These are phyloP conservation scores for Dittrichia graveolens DNA, from an alignment of 129 eudicot species.

Conservation along the genomic window DNA sequence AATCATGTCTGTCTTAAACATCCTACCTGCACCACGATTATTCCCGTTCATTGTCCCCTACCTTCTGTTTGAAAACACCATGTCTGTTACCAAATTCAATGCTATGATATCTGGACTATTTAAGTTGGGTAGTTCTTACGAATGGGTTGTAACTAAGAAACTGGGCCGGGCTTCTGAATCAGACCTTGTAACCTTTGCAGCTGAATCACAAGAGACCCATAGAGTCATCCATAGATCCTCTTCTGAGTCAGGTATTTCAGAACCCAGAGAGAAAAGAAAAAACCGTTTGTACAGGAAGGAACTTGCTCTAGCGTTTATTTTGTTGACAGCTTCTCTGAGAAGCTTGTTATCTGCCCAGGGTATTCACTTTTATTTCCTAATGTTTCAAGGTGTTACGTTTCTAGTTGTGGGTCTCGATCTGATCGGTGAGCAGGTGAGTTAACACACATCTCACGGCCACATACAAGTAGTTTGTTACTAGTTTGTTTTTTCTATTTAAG, in stretches of 20 bases:
- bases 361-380: conserved; percentile 75
- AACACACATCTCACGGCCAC: background rate
- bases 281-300: conserved; percentile 79
- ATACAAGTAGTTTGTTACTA: background rate
- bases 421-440: conserved; percentile 85
- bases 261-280: conserved; percentile 43
- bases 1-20: conserved; percentile 66
- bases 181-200: conserved; percentile 52
- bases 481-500: background rate
- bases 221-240: conserved; percentile 41
- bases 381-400: conserved; percentile 85
- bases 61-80: conserved; percentile 79
- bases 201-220: conserved; percentile 47
- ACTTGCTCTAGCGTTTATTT: conserved; percentile 72
- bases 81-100: conserved; percentile 89
- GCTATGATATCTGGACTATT: conserved; percentile 91
- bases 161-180: conserved; percentile 81
- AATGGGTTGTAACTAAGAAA: conserved; percentile 87
- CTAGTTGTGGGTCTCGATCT: conserved; percentile 81
- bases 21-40: conserved; percentile 77
- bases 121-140: conserved; percentile 65
- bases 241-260: conserved; percentile 68
- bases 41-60: conserved; percentile 86
- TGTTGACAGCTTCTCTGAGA: conserved; percentile 74
- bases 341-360: conserved; percentile 91